Conservation (phyloP, 768 basidiomycete genomes). For the Boletus subcaerulescens region DNA sequence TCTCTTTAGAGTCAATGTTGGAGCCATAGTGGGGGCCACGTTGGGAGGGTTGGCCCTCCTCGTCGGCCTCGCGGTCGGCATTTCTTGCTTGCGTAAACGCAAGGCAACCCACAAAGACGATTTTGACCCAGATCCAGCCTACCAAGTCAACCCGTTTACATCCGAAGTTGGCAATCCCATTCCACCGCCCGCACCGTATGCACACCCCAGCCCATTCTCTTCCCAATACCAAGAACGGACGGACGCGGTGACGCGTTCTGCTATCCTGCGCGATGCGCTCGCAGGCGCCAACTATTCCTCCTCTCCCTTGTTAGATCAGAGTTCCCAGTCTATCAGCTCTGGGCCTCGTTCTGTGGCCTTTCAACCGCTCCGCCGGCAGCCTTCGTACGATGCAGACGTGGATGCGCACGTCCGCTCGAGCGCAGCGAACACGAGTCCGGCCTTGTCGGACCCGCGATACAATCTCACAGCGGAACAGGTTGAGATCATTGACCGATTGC, state of each 20-base stretch:
- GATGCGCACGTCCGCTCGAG: background rate
- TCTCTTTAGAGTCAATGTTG: slow-evolving; percentile 11
- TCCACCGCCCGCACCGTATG: background rate
- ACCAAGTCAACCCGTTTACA: slow-evolving; percentile 3
- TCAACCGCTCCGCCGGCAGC: slow-evolving; percentile 4
- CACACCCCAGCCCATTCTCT: background rate
- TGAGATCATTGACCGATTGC: slow-evolving; percentile 11
- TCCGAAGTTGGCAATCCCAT: background rate
- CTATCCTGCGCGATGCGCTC: slow-evolving; percentile 14
- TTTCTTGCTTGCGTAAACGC: slow-evolving; percentile 9
- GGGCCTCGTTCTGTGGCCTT: background rate
- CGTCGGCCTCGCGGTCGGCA: background rate
- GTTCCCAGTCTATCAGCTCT: slow-evolving; percentile 1
- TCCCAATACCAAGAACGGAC: background rate
- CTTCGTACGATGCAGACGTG: background rate
- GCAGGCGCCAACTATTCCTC: background rate
- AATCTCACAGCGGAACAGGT: slow-evolving; percentile 14
- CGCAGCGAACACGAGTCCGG: background rate
- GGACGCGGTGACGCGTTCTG: slow-evolving; percentile 3
- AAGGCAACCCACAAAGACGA: background rate
- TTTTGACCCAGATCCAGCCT: background rate
- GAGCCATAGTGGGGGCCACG: slow-evolving; percentile 11
- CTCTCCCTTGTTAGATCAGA: background rate
- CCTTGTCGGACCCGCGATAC: background rate
- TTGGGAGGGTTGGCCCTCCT: slow-evolving; percentile 11